Percentiles rank a stretch among this genome's conserved stretches.
phyloP scores from a whole-genome alignment of 495 filamentous ascomycete species.

The Podospora conica region DNA sequence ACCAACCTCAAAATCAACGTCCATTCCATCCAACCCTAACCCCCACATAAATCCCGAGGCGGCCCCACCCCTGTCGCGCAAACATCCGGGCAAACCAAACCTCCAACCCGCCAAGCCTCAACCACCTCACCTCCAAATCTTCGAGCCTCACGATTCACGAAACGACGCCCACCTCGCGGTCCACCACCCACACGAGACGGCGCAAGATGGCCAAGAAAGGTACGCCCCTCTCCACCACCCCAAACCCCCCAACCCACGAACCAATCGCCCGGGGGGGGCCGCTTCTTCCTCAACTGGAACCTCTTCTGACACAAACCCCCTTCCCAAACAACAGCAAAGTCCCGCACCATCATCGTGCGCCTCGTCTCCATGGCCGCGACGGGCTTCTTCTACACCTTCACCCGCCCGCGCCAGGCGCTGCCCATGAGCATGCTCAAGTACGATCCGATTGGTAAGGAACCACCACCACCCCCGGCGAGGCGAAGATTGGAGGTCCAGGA shows the following conservation, averaged over 20 bases:
- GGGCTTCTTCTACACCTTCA: conserved; percentile 87
- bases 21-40: not conserved
- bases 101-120: not conserved
- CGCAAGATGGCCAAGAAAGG: conserved; percentile 50
- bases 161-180: not conserved
- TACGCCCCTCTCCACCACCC: conserved; percentile 14
- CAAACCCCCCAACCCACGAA: no score
- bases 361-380: conserved; percentile 98
- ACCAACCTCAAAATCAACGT: not conserved
- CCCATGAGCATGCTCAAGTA: conserved; percentile 98
- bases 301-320: not conserved
- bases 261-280: not conserved
- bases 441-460: conserved; percentile 82
- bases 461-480: not conserved
- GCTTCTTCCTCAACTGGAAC: not conserved
- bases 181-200: not conserved
- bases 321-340: conserved; percentile 58
- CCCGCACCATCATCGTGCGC: conserved; percentile 84
- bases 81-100: not conserved
- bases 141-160: not conserved
- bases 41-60: no score
- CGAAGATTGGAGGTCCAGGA: not conserved
- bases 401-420: conserved; percentile 69
- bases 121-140: no score
- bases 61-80: not conserved